These are phyloP conservation scores for Mesotaenium endlicherianum DNA, from an alignment of 139 green algal species.

Conservation along the genomic window DNA sequence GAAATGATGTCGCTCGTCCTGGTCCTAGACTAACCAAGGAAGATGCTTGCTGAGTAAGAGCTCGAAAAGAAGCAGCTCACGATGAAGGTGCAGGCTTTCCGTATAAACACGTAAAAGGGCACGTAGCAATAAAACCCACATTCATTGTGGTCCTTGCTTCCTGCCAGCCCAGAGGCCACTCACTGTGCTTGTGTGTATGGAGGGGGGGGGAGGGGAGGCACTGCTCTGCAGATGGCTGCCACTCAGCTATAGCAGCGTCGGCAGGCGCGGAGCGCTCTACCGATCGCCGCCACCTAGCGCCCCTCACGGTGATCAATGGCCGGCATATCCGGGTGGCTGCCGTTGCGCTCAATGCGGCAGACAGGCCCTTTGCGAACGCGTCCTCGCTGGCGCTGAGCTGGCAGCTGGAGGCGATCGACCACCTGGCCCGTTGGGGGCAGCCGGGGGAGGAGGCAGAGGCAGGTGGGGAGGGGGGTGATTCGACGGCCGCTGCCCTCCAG, in stretches of 20 bases:
- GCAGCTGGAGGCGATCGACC: conserved; percentile 29
- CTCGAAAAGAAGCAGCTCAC: too few relatives aligned
- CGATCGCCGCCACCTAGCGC: background rate
- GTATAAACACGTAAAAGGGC: too few relatives aligned
- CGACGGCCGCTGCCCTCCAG: background rate
- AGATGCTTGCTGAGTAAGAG: too few relatives aligned
- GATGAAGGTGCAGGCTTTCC: too few relatives aligned
- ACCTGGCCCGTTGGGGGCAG: background rate
- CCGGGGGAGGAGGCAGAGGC: background rate
- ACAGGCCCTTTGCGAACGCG: conserved; percentile 24
- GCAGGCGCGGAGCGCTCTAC: background rate
- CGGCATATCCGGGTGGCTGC: conserved; percentile 18
- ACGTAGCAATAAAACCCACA: too few relatives aligned
- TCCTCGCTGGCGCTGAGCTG: conserved; percentile 20
- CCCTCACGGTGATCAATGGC: conserved; percentile 24
- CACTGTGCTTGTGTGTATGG: too few relatives aligned
- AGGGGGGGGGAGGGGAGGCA: too few relatives aligned
- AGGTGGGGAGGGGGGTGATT: background rate
- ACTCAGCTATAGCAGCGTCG: conserved; percentile 15
- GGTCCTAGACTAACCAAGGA: too few relatives aligned
- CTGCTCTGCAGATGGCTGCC: background rate
- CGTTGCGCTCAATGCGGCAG: background rate
- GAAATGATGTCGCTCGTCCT: too few relatives aligned
- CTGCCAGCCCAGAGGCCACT: too few relatives aligned
- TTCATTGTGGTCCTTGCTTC: too few relatives aligned